Evolutionary conservation across 2,329 filamentous ascomycete genomes (phyloP), one percentile per base, ranked within the genome.

Genomic region (Intubia oerlemansii): DNA sequence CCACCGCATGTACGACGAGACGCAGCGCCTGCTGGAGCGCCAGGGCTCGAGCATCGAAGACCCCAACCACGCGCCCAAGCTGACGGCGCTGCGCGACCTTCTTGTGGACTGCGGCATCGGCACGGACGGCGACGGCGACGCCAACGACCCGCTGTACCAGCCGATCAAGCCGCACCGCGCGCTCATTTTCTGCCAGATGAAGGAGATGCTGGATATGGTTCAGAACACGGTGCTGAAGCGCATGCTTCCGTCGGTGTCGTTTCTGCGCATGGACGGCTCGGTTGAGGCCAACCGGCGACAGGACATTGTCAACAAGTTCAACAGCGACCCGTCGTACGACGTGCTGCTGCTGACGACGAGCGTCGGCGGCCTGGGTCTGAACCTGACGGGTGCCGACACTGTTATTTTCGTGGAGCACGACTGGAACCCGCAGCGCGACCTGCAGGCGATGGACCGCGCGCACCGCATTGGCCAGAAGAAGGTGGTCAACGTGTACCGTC

Each of bases 391-490:
- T 39, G 88, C 88, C 4, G 88, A 98, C 51, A 98, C 88, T 0
- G 88, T 98, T 49, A 98, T 98, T 41, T 98, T 98, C 44, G 90
- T 98, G 17, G 88, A 98, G 52, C 90, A 98, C 51, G 88, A 98
- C 51, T 98, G 88, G 88, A 98, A 98, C 47, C 88, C 88, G 18
- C 88, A 98, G 48, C 92, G 92, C 51, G 88, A 98, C 51, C 68
- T 98, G 40, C 88, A 98, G 47, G 88, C 88, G 39, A 98, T 98
- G 88, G 88, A 98, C 47, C 81, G 88, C 34, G 88, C 88, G 7
- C 88, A 98, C 59, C 74, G 88, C 41, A 95, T 98, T 42, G 88
- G 88, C 2, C 88, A 98, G 57, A 98, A 98, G 69, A 98, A 95
- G 65, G 88, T 95, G 21, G 88, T 98, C 41, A 98, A 98, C 45